phyloP scores from a whole-genome alignment of 2,329 filamentous ascomycete species.

The Fusarium sp. region DNA sequence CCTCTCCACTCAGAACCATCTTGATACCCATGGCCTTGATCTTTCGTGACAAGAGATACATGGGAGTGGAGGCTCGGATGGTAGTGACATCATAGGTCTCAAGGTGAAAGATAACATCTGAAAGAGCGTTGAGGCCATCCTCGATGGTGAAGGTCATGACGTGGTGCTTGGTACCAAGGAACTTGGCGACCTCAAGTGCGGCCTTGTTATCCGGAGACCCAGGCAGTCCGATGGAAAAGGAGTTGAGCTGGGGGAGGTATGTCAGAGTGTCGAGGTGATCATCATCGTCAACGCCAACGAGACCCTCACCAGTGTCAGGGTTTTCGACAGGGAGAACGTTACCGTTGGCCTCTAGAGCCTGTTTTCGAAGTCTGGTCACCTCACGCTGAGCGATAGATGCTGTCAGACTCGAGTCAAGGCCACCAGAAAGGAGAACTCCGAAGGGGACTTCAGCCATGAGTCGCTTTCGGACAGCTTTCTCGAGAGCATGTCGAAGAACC shows the following conservation, averaged over 20 bases:
- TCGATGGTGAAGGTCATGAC: constrained; percentile 98
- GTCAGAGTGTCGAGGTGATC: constrained; percentile 90
- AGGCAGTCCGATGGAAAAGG: constrained; percentile 96
- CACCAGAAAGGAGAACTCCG: constrained; percentile 93
- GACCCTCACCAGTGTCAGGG: constrained; percentile 70
- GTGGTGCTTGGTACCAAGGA: constrained; percentile 97
- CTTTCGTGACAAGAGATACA: constrained; percentile 97
- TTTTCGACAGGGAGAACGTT: constrained; percentile 60
- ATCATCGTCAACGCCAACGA: constrained; percentile 94
- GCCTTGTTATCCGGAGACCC: constrained; percentile 92
- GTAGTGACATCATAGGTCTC: constrained; percentile 99
- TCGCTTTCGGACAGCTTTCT: constrained; percentile 92
- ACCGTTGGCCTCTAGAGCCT: constrained; percentile 61
- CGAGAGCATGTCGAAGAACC: constrained; percentile 80
- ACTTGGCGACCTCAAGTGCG: constrained; percentile 91
- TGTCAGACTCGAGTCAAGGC: constrained; percentile 93
- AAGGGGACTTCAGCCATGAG: constrained; percentile 99
- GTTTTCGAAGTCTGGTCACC: constrained; percentile 78
- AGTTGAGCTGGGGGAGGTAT: constrained; percentile 94
- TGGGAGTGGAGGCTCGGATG: constrained; percentile 96
- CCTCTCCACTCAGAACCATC: constrained; percentile 98
- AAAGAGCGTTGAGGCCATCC: constrained; percentile 94
- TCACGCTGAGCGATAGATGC: constrained; percentile 96
- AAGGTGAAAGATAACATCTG: constrained; percentile 97
- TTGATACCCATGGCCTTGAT: constrained; percentile 99